Evolutionary conservation across 768 basidiomycete genomes (phyloP), one percentile per base, ranked within the genome.

Genomic region (Jaapia argillacea): DNA sequence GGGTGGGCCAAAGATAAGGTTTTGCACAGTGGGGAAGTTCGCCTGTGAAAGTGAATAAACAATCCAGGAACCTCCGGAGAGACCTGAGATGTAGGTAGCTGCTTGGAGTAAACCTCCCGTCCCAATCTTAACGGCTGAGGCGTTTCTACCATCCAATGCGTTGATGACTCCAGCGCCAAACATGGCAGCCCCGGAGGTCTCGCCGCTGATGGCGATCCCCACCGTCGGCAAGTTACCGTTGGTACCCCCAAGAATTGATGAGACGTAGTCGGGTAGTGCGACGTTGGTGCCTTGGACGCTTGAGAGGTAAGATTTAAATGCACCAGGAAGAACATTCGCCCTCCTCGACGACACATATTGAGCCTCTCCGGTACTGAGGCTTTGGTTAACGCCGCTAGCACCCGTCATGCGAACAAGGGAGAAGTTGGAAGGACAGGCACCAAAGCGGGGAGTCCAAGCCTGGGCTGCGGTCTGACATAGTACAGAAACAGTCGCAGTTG

Each of bases 231-330:
- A 48, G 1, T 45, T 21, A 23, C 48, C 51, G 6, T 47, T 42
- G 2, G 48, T 4, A 14, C 49, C 49, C 24, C 45, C 25, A 24
- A 62, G 51, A 28, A 70, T 65, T 24, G 42, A 36, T 7, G 57
- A 51, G 7, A 65, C 63, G 35, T 70, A 70, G 3, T 43, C 22
- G 2, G 69, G 67, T 0, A 66, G 53, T 5, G 49, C 24, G 20
- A 36, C 4, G 14, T 26, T 18, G 6, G 41, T 31, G 6, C 36
- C 16, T 36, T 66, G 48, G 25, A 67, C 65, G 36, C 64, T 66
- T 2, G 55, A 26, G 24, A 71, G 60, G 49, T 72, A 74, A 1
- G 49, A 23, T 36, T 54, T 52, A 65, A 66, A 75, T 0, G 70
- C 64, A 0, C 53, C 47, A 0, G 69, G 67, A 6, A 70, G 54